phyloP scores from a whole-genome alignment of 2,329 filamentous ascomycete genomes.

The Dactylellina drechsleri region DNA sequence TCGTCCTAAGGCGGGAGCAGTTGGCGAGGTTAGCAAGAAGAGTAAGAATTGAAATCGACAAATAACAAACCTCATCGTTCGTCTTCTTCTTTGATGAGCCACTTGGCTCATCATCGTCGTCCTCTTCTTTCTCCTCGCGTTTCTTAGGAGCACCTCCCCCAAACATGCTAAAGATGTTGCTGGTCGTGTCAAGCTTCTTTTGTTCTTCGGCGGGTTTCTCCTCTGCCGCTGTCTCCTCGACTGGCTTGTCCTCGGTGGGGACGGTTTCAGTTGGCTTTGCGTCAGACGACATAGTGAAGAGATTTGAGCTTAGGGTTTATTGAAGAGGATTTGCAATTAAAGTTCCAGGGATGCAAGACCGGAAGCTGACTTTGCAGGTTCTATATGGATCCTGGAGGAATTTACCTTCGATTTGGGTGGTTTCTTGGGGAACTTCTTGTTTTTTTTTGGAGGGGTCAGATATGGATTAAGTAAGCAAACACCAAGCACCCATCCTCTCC shows the following conservation, averaged over 20 bases:
- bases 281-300: constrained; percentile 50
- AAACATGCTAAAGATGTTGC: constrained; percentile 92
- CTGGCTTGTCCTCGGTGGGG: constrained; percentile 55
- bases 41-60: constrained; percentile 3
- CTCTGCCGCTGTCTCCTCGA: constrained; percentile 36
- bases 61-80: constrained; percentile 64
- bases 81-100: constrained; percentile 66
- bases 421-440: too few species aligned
- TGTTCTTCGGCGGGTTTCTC: constrained; percentile 37
- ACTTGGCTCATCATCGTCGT: constrained; percentile 70
- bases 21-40: not conserved
- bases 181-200: constrained; percentile 52
- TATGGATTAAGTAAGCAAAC: too few species aligned
- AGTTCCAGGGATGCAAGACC: too few species aligned
- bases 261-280: constrained; percentile 56
- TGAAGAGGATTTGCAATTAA: too few species aligned
- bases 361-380: too few species aligned
- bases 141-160: constrained; percentile 97
- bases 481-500: too few species aligned
- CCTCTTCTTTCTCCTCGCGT: constrained; percentile 85
- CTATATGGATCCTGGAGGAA: too few species aligned
- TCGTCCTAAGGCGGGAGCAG: constrained; percentile 69
- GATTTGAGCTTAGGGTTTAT: too few species aligned
- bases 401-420: too few species aligned
- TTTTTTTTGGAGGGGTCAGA: too few species aligned